These are phyloP conservation scores for Thelonectria discophora DNA, from an alignment of 2,329 filamentous ascomycete species.

Conservation along the genomic window DNA sequence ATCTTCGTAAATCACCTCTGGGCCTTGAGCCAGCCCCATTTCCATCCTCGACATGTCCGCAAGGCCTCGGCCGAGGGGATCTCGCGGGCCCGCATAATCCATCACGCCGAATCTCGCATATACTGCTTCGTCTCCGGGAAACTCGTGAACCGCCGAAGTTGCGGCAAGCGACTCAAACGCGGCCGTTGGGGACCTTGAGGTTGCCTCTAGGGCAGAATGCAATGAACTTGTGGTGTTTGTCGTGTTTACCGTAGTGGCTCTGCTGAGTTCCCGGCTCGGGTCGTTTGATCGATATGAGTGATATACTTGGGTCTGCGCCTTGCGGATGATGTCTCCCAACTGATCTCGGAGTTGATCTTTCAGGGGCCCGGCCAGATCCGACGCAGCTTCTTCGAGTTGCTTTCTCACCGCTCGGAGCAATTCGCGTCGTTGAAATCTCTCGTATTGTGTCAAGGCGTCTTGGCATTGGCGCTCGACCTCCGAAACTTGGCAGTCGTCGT, in stretches of 20 bases:
- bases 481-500: not conserved
- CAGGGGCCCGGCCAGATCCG: not conserved
- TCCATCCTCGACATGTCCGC: not conserved
- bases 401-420: not conserved
- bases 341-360: not conserved
- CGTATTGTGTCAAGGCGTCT: not conserved
- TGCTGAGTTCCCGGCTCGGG: not conserved
- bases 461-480: not conserved
- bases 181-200: no score
- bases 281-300: not conserved
- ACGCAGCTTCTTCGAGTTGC: not conserved
- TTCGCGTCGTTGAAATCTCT: not conserved
- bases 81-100: no score
- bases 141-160: not conserved
- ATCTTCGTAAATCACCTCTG: not conserved
- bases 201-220: not conserved
- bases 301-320: not conserved
- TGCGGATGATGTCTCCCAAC: not conserved
- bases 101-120: not conserved
- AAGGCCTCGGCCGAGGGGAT: not conserved
- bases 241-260: no score
- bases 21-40: not conserved
- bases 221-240: not conserved
- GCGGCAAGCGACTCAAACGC: not conserved
- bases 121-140: not conserved